Conservation (phyloP, 352 stramenopile genomes). For the Globisporangium camurandrum region DNA sequence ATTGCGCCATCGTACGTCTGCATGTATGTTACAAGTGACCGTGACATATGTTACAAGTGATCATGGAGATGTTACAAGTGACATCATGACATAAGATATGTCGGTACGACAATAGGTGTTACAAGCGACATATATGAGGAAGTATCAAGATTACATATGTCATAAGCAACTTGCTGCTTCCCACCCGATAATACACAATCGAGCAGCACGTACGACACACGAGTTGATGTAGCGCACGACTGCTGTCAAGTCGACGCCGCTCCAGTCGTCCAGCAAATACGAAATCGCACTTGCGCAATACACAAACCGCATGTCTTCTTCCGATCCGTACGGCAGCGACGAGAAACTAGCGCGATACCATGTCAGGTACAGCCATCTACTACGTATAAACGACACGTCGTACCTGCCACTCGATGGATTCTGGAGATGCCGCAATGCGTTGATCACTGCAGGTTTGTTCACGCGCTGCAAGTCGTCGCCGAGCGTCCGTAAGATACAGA, state of each 20-base stretch:
- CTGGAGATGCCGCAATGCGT: slow-evolving; percentile 57
- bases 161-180: too few species aligned
- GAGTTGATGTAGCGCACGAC: slow-evolving; percentile 80
- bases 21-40: neutral
- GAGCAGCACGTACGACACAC: slow-evolving; percentile 46
- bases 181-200: neutral
- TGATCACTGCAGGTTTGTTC: slow-evolving; percentile 61
- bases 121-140: too few species aligned
- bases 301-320: slow-evolving; percentile 87
- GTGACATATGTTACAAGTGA: too few species aligned
- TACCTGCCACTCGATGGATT: slow-evolving; percentile 68
- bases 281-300: slow-evolving; percentile 87
- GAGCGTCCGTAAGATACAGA: slow-evolving; percentile 80
- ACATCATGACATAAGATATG: too few species aligned
- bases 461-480: slow-evolving; percentile 75
- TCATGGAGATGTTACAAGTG: too few species aligned
- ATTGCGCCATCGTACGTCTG: slow-evolving; percentile 83
- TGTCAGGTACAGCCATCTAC: slow-evolving; percentile 1
- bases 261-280: slow-evolving; percentile 83
- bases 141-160: too few species aligned
- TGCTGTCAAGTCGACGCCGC: slow-evolving; percentile 47
- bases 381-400: neutral
- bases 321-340: slow-evolving; percentile 55
- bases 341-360: slow-evolving; percentile 39
- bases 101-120: too few species aligned